Conservation (phyloP, 371 early-diverging fungal genomes). For the Rhizopus stolonifer region DNA sequence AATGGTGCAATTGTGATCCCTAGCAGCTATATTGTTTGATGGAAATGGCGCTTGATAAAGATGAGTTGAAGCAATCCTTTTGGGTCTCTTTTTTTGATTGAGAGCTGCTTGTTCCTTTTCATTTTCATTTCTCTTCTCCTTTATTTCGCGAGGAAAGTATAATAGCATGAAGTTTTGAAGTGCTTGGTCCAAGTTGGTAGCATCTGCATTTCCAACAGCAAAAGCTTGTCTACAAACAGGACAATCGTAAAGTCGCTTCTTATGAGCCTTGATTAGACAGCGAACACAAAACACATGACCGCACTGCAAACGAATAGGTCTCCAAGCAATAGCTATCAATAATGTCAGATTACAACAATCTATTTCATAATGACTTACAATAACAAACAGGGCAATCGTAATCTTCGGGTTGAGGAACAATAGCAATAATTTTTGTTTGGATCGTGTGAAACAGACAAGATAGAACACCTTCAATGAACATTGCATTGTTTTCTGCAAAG, state of each 20-base stretch:
- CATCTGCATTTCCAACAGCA: slow-evolving; percentile 63
- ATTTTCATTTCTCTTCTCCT: slow-evolving; percentile 63
- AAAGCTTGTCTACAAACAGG: slow-evolving; percentile 66
- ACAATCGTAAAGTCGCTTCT: slow-evolving; percentile 58
- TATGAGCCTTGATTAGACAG: slow-evolving; percentile 70
- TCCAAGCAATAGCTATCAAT: slow-evolving; percentile 57
- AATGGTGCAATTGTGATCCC: not conserved
- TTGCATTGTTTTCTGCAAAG: slow-evolving; percentile 31
- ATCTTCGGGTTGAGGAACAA: slow-evolving; percentile 77
- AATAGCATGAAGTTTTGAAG: slow-evolving; percentile 66
- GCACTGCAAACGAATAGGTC: slow-evolving; percentile 72
- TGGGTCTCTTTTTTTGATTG: slow-evolving; percentile 31
- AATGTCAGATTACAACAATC: no score
- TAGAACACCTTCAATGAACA: slow-evolving; percentile 32
- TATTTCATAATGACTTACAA: slow-evolving; percentile 14
- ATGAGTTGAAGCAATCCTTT: not conserved
- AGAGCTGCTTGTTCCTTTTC: slow-evolving; percentile 58
- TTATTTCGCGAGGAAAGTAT: slow-evolving; percentile 74
- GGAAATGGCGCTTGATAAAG: not conserved
- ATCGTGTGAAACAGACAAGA: slow-evolving; percentile 25
- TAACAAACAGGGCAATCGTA: slow-evolving; percentile 48
- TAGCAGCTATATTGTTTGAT: not conserved
- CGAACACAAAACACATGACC: slow-evolving; percentile 73
- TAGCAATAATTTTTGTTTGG: slow-evolving; percentile 47
- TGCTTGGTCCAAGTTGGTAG: slow-evolving; percentile 57